Evolutionary conservation across 1,284 basidiomycete species (phyloP).

Genomic region (Boletus calvinii): DNA sequence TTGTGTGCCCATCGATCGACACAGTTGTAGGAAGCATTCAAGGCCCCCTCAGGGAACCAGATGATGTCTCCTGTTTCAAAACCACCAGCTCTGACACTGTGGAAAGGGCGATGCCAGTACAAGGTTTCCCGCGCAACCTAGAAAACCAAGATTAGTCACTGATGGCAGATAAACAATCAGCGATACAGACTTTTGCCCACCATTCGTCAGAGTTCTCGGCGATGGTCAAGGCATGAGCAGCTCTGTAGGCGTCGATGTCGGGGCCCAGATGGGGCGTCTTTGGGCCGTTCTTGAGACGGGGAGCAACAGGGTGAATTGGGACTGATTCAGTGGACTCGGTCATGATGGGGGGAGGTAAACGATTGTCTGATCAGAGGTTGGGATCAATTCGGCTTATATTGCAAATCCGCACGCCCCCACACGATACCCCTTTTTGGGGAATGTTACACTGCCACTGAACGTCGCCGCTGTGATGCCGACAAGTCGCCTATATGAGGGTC

Average conservation of each 20-base stretch:
- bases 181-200: constrained; percentile 75
- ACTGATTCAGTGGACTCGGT: constrained; percentile 30
- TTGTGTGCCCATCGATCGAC: constrained; percentile 95
- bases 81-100: constrained; percentile 81
- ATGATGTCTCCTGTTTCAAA: constrained; percentile 88
- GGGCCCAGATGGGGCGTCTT: constrained; percentile 78
- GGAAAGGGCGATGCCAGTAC: constrained; percentile 91
- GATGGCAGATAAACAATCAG: constrained; percentile 1
- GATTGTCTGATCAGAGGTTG: neutral
- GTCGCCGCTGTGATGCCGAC: neutral
- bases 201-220: constrained; percentile 78
- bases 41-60: constrained; percentile 92
- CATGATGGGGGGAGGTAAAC: constrained; percentile 21
- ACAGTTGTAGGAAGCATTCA: constrained; percentile 96
- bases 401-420: constrained; percentile 3
- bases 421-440: constrained; percentile 16
- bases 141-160: neutral
- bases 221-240: constrained; percentile 68
- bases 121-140: constrained; percentile 81
- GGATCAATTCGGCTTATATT: constrained; percentile 21
- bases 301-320: constrained; percentile 62
- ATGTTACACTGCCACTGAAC: constrained; percentile 19
- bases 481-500: too few relatives aligned
- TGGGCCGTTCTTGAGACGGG: constrained; percentile 57
- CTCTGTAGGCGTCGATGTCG: constrained; percentile 67